These are phyloP conservation scores for Aureobasidium sp. DNA, from an alignment of 2,329 filamentous ascomycete species.

Conservation along the genomic window DNA sequence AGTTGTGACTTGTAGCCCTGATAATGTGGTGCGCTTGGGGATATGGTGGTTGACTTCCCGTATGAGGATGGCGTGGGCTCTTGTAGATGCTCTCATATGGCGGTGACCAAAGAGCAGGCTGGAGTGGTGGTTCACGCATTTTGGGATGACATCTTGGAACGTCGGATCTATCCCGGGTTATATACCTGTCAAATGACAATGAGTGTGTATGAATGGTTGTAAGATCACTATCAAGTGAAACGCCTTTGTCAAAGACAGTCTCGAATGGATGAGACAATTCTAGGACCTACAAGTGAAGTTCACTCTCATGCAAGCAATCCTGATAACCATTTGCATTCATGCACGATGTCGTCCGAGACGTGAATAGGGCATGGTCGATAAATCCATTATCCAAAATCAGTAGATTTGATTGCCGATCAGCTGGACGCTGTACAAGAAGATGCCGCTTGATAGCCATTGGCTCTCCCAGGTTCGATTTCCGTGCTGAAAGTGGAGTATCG, in stretches of 20 bases:
- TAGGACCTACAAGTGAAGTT: background rate
- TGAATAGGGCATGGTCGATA: background rate
- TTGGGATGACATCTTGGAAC: background rate
- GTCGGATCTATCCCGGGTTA: background rate
- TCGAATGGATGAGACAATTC: background rate
- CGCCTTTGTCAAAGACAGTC: background rate
- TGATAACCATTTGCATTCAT: background rate
- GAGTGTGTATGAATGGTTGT: background rate
- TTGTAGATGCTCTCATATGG: background rate
- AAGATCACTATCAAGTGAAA: background rate
- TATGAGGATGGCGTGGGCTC: background rate
- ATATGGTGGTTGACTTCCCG: background rate
- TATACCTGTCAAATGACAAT: background rate
- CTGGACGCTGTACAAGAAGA: conserved; percentile 1
- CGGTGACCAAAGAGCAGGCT: background rate
- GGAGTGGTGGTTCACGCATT: background rate
- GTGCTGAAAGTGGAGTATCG: conserved; percentile 7
- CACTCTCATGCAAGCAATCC: background rate
- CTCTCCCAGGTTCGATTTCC: background rate
- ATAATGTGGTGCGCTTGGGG: background rate
- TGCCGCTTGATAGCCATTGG: conserved; percentile 6
- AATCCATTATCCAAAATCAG: conserved; percentile 1
- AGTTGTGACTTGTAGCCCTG: background rate
- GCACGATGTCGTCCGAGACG: background rate
- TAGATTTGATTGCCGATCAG: conserved; percentile 1